These are phyloP conservation scores for Exophiala oligosperma DNA, from an alignment of 2,329 filamentous ascomycete genomes.

Conservation along the genomic window DNA sequence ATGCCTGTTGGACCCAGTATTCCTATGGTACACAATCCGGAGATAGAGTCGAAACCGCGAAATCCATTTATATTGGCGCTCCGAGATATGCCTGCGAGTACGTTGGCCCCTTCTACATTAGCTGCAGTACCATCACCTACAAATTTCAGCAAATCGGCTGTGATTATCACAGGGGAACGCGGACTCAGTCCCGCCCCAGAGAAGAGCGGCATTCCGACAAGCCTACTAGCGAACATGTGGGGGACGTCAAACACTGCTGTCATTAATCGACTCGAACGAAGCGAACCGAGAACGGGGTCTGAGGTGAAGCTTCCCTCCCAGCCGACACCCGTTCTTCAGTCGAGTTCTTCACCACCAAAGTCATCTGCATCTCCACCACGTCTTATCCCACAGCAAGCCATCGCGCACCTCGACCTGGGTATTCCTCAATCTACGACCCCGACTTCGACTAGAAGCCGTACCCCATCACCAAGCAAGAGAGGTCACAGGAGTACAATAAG, in stretches of 20 bases:
- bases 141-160: constrained; percentile 80
- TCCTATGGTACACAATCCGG: constrained; percentile 37
- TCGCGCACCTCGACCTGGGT: constrained; percentile 22
- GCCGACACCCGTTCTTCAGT: constrained; percentile 18
- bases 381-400: constrained; percentile 16
- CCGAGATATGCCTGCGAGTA: constrained; percentile 57
- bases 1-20: constrained; percentile 62
- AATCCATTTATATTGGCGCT: constrained; percentile 33
- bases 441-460: constrained; percentile 27
- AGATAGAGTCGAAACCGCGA: constrained; percentile 38
- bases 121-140: constrained; percentile 82
- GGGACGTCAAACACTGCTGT: constrained; percentile 81
- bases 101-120: constrained; percentile 77
- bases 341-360: constrained; percentile 24
- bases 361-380: constrained; percentile 11
- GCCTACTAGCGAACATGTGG: constrained; percentile 91
- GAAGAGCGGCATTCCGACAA: constrained; percentile 73
- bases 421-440: constrained; percentile 26
- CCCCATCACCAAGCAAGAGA: constrained; percentile 32
- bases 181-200: constrained; percentile 64
- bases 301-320: constrained; percentile 29
- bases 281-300: constrained; percentile 44
- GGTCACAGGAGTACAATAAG: constrained; percentile 59
- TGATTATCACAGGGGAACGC: constrained; percentile 76
- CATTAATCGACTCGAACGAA: constrained; percentile 60